Evolutionary conservation across 177 flowering plant genomes (phyloP), one percentile per base, ranked within the genome.

Genomic region (Vitis hybrid): DNA sequence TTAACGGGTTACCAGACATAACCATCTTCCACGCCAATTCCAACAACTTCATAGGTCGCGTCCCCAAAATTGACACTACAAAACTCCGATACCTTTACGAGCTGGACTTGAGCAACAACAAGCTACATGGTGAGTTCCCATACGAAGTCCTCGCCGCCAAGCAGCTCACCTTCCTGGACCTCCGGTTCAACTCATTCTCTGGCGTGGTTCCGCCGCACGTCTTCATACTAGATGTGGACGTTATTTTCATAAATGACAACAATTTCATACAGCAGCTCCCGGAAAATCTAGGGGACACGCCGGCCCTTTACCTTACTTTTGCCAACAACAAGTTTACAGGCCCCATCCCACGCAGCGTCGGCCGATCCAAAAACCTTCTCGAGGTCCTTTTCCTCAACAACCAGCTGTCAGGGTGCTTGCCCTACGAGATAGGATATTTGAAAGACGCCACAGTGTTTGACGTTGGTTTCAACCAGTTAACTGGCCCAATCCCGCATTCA

Each of bases 271-370:
- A 63, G 18, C 10, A 10, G 0, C 68, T 83, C 8, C 87, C 87
- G 1, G 45, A 58, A 0, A 79, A 73, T 22, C 67, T 83, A 14
- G 84, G 83, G 11, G 26, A 63, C 60, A 70, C 82, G 0, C 67
- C 77, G 3, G 87, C 76, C 3, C 53, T 60, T 0, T 78, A 73
- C 20, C 73, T 83, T 65, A 79, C 81, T 8, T 67, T 83, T 10
- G 84, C 86, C 34, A 81, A 79, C 75, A 83, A 83, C 76, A 58
- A 71, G 10, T 72, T 83, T 73, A 58, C 76, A 5, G 87, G 87
- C 8, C 68, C 53, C 3, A 82, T 84, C 62, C 84, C 84, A 0
- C 29, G 51, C 13, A 76, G 79, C 76, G 69, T 82, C 26, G 83
- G 84, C 18, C 12, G 22, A 1, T 70, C 78, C 2, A 49, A 68